Percentiles rank a stretch among this genome's conserved stretches.
Evolutionary conservation across 139 green algal genomes (phyloP).

Genomic region (Coelastrella sp.): DNA sequence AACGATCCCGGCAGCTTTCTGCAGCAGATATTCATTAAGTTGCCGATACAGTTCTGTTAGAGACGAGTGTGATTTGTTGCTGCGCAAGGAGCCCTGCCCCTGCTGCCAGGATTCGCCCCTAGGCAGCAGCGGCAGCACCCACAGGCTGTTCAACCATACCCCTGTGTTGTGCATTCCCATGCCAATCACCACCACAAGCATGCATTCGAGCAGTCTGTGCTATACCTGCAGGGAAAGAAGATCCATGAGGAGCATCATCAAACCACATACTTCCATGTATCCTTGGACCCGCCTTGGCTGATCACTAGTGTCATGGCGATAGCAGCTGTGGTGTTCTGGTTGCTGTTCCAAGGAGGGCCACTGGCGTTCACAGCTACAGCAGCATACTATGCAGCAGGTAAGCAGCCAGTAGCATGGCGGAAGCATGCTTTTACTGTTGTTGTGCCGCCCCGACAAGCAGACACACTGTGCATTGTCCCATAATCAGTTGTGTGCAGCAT

Average conservation of each 20-base stretch:
- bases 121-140: not conserved
- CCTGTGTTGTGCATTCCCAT: not conserved
- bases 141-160: no score
- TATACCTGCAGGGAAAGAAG: constrained; percentile 24
- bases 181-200: not conserved
- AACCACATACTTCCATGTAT: constrained; percentile 46
- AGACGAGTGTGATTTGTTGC: no score
- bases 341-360: not conserved
- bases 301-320: constrained; percentile 39
- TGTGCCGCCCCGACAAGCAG: no score
- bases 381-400: constrained; percentile 44
- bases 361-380: constrained; percentile 43
- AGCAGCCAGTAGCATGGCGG: no score
- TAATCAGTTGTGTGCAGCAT: no score
- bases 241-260: constrained; percentile 53
- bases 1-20: no score
- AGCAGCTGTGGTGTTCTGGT: constrained; percentile 30
- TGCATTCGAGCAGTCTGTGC: no score
- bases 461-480: no score
- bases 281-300: constrained; percentile 45
- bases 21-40: no score
- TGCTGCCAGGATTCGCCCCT: not conserved
- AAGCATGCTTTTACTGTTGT: not conserved
- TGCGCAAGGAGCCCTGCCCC: no score
- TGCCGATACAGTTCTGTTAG: no score